Evolutionary conservation across 2,329 filamentous ascomycete species (phyloP).

Genomic region (Chaetomiaceae sp.): DNA sequence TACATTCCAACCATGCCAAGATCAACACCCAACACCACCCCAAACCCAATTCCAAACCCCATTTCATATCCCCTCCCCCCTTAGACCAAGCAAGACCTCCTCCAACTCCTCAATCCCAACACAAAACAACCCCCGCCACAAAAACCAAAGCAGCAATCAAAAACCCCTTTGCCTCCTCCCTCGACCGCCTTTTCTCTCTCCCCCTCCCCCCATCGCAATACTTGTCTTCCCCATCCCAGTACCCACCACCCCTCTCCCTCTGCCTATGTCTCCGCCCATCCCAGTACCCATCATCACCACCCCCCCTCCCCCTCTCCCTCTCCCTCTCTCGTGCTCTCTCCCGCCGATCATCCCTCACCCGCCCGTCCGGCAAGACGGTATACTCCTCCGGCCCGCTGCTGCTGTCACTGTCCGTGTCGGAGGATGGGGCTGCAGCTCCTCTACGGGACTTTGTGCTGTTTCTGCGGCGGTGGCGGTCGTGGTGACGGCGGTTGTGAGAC

Average conservation of each 20-base stretch:
- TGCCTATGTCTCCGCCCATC: background rate
- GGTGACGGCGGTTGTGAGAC: no score
- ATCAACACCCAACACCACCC: no score
- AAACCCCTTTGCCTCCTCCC: slow-evolving; percentile 8
- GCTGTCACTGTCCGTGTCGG: background rate
- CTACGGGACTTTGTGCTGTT: no score
- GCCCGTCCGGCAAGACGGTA: slow-evolving; percentile 9
- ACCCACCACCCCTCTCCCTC: background rate
- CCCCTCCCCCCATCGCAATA: background rate
- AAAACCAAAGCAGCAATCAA: slow-evolving; percentile 8
- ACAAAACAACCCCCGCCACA: slow-evolving; percentile 10
- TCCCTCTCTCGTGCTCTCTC: background rate
- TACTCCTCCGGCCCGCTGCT: slow-evolving; percentile 3
- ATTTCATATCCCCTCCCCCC: background rate
- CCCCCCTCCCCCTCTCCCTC: background rate
- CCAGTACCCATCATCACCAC: background rate
- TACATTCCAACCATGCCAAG: no score
- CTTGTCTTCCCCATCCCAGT: background rate
- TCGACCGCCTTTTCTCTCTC: background rate
- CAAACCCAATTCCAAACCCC: background rate
- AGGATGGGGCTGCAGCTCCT: no score
- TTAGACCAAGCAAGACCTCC: background rate
- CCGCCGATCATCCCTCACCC: background rate
- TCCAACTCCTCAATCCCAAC: slow-evolving; percentile 2
- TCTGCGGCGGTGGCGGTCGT: no score